These are phyloP conservation scores for Biscogniauxia marginata DNA, from an alignment of 2,329 filamentous ascomycete species.

Conservation along the genomic window DNA sequence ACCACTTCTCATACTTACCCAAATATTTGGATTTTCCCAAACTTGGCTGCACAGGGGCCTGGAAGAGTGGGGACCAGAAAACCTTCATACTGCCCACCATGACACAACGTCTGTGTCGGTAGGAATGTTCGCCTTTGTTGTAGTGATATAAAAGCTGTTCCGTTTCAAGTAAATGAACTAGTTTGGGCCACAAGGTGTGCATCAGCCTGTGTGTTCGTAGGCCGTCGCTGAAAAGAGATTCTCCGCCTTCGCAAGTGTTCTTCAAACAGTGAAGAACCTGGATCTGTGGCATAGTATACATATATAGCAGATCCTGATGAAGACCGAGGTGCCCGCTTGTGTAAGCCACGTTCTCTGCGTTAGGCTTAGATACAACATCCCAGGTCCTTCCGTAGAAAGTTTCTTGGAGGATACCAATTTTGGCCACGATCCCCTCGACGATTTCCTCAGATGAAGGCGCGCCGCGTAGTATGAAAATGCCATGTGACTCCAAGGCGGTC, in stretches of 20 bases:
- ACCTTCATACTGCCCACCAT: conserved; percentile 29
- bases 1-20: conserved; percentile 37
- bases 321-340: conserved; percentile 79
- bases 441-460: conserved; percentile 67
- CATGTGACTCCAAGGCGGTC: conserved; percentile 60
- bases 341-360: conserved; percentile 90
- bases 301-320: conserved; percentile 93
- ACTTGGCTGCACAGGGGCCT: conserved; percentile 44
- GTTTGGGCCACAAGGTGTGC: too few relatives aligned
- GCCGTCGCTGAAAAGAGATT: conserved; percentile 82
- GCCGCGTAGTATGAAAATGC: conserved; percentile 73
- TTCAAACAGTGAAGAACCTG: conserved; percentile 88
- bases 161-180: too few relatives aligned
- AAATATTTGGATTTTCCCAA: not conserved
- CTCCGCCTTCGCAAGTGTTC: conserved; percentile 76
- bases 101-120: conserved; percentile 40
- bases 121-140: conserved; percentile 60
- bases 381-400: conserved; percentile 92
- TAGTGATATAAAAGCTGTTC: conserved; percentile 52
- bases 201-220: too few relatives aligned
- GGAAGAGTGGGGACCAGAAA: conserved; percentile 83
- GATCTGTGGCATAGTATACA: conserved; percentile 72
- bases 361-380: conserved; percentile 78
- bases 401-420: conserved; percentile 76
- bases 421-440: conserved; percentile 66